These are phyloP conservation scores for Podaxis mareebaensis DNA, from an alignment of 768 basidiomycete genomes.

Conservation along the genomic window DNA sequence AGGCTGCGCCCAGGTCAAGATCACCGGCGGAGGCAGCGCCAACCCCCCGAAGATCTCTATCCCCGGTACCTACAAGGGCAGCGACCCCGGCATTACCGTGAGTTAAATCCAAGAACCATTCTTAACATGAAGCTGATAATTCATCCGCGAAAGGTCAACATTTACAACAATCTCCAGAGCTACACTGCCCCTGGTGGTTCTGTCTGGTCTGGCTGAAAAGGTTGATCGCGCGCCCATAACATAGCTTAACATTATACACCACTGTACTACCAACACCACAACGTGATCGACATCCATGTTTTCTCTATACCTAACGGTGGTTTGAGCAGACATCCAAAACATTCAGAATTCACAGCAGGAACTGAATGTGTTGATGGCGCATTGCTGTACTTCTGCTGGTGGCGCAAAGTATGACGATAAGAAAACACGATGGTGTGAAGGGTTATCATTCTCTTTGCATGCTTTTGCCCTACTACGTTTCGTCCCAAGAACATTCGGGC, in stretches of 20 bases:
- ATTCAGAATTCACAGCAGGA: too few species aligned
- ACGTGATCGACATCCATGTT: neutral
- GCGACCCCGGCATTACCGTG: constrained; percentile 50
- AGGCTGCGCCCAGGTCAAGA: constrained; percentile 52
- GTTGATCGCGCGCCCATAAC: neutral
- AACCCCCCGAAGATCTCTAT: constrained; percentile 48
- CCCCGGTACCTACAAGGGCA: constrained; percentile 45
- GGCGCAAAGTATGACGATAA: too few species aligned
- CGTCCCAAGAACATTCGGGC: too few species aligned
- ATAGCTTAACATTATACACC: neutral
- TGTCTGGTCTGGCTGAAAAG: constrained; percentile 40
- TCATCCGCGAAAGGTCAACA: constrained; percentile 37
- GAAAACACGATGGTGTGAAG: too few species aligned
- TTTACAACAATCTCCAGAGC: constrained; percentile 56
- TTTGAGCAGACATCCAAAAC: neutral
- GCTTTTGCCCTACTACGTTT: too few species aligned
- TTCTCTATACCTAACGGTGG: neutral
- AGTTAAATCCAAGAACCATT: constrained; percentile 20
- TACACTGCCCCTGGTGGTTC: constrained; percentile 44
- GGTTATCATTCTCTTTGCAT: too few species aligned
- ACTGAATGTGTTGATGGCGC: too few species aligned
- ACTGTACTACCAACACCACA: neutral
- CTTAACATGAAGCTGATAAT: constrained; percentile 18
- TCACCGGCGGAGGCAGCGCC: constrained; percentile 43
- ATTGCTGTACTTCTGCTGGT: too few species aligned